Conservation (phyloP, 2,329 filamentous ascomycete species). For the Verticillium zaregamsianum region DNA sequence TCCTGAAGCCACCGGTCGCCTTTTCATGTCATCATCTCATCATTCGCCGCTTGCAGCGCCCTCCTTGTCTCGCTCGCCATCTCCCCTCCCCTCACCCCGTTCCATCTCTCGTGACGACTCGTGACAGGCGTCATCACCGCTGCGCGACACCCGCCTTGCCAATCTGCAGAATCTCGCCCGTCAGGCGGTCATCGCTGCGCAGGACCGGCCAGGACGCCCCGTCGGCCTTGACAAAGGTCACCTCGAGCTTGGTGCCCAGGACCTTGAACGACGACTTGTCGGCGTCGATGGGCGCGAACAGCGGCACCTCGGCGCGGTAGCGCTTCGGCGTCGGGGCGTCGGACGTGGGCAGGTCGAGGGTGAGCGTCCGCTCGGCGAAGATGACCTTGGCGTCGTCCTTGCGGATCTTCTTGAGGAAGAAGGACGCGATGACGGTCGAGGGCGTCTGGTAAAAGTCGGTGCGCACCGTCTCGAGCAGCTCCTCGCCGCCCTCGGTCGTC, state of each 20-base stretch:
- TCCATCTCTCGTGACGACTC: background rate
- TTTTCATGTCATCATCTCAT: background rate
- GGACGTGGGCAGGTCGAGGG: conserved; percentile 78
- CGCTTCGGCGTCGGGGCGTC: conserved; percentile 69
- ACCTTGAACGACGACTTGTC: conserved; percentile 75
- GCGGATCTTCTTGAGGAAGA: conserved; percentile 97
- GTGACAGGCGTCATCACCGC: background rate
- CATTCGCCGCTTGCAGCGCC: background rate
- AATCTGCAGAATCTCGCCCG: conserved; percentile 81
- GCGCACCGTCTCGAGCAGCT: conserved; percentile 73
- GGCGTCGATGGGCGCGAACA: conserved; percentile 74
- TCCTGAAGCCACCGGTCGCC: background rate
- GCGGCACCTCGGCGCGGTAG: conserved; percentile 67
- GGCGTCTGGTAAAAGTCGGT: conserved; percentile 95
- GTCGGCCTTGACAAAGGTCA: conserved; percentile 68
- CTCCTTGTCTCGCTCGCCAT: background rate
- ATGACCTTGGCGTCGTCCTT: conserved; percentile 71
- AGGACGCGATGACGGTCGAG: conserved; percentile 77
- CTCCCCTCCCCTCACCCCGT: background rate
- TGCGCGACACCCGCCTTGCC: conserved; percentile 61
- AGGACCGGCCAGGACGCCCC: conserved; percentile 81
- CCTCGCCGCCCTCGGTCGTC: conserved; percentile 53
- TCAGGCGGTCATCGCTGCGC: conserved; percentile 66
- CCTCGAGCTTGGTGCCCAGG: conserved; percentile 83
- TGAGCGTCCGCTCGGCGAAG: conserved; percentile 60